Base-by-base conservation (phyloP, 805 yeast genomes). In the Candida silvatica region DNA sequence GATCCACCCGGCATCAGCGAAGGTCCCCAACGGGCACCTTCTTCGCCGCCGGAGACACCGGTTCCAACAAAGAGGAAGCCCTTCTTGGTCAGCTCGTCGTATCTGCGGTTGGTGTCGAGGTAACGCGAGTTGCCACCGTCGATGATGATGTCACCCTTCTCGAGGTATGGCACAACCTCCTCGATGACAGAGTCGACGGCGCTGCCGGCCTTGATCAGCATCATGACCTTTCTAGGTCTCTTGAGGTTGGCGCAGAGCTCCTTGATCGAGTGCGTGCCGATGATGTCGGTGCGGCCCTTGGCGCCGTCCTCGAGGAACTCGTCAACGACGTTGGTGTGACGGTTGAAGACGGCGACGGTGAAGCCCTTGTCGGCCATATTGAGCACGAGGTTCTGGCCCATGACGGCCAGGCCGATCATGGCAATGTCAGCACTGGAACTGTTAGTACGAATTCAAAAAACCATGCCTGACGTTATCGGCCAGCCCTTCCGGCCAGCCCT, bases 1-100 rank as follows among this genome's bases (percentile, higher is more conserved):
- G 86, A 83, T 62, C 98, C 98, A 79, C 98, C 98, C 53, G 98
- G 98, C 98, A 90, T 90, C 65, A 90, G 75, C 44, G 97, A 88
- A 44, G 98, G 98, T 58, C 98, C 98, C 66, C 83, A 76, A 69
- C 98, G 85, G 54, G 98, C 98, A 74, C 98, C 98, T 65, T 90
- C 98, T 70, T 90, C 98, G 74, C 98, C 98, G 67, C 98, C 98
- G 51, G 97, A 90, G 47, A 92, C 97, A 82, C 98, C 98, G 44
- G 96, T 88, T 57, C 98, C 98, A 46, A 90, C 97, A 51, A 86
- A 92, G 47, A 76, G 68, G 58, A 88, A 79, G 29, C 95, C 97
- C 73, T 90, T 78, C 38, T 65, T 69, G 63, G 81, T 77, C 62
- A 90, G 76, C 61, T 87, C 95, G 40, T 74, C 90, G 72, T 67